Percentiles rank a stretch among this genome's conserved stretches.
phyloP scores from a whole-genome alignment of 2,329 filamentous ascomycete species.

The Fusarium continuum region DNA sequence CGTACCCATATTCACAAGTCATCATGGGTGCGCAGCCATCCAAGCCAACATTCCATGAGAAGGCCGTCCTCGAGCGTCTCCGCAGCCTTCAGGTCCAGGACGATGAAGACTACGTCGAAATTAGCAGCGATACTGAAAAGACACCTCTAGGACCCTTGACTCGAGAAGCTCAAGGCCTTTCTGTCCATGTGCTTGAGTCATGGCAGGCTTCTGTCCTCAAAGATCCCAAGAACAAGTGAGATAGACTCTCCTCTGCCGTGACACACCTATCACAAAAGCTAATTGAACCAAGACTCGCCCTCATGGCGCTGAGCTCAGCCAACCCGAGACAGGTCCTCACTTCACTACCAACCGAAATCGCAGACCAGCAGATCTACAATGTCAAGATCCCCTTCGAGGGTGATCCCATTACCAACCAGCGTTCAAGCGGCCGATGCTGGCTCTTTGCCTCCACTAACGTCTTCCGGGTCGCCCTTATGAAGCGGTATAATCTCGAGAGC shows the following conservation, averaged over 20 bases:
- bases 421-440: constrained; percentile 86
- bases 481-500: constrained; percentile 76
- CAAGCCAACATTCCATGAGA: constrained; percentile 52
- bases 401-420: constrained; percentile 84
- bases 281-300: constrained; percentile 67
- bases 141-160: constrained; percentile 2
- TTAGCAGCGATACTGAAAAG: constrained; percentile 52
- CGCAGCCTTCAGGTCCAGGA: constrained; percentile 58
- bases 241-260: neutral
- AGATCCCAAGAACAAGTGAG: constrained; percentile 72
- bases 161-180: constrained; percentile 57
- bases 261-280: neutral
- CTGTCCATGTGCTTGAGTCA: constrained; percentile 58
- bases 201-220: constrained; percentile 71
- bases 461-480: constrained; percentile 88
- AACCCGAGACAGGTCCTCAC: constrained; percentile 73
- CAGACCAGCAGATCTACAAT: constrained; percentile 84
- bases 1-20: neutral
- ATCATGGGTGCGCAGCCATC: constrained; percentile 59
- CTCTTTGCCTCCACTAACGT: constrained; percentile 92
- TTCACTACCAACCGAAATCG: constrained; percentile 68
- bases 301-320: constrained; percentile 75
- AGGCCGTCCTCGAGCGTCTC: constrained; percentile 56
- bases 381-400: constrained; percentile 84
- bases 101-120: constrained; percentile 62